Evolutionary conservation across 2,329 filamentous ascomycete species (phyloP), one percentile per base, ranked within the genome.

Genomic region (Botrytis fragariae): DNA sequence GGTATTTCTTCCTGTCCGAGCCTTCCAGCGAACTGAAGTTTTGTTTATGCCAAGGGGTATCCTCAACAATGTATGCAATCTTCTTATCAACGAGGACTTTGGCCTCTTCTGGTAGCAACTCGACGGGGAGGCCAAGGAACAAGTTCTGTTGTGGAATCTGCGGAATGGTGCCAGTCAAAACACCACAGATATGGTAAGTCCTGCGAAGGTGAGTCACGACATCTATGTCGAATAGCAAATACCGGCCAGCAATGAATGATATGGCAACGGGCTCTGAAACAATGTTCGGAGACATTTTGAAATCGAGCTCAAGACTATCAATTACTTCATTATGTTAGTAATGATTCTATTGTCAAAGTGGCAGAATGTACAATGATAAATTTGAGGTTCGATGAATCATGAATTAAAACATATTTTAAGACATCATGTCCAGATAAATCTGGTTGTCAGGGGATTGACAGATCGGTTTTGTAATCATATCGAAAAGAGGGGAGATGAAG

Each of bases 121-220:
- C 92, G 39, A 98, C 84, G 4, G 96, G 96, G 68, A 98, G 84
- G 63, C 95, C 93, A 74, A 95, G 88, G 81, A 98, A 98, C 73
- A 97, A 88, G 83, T 97, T 98, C 83, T 99, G 96, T 78, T 97
- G 95, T 9, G 95, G 94, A 73, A 94, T 91, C 83, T 98, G 95
- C 2, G 96, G 95, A 44, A 97, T 90, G 12, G 93, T 95, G 73
- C 96, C 96, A 74, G 93, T 91, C 72, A 97, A 87, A 45, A 96
- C 92, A 76, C 94, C 94, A 80, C 92, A 95, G 79, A 97, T 94
- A 81, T 93, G 91, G 84, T 97, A 89, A 78, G 90, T 86, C 75
- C 93, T 90, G 77, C 96, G 92, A 75, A 97, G 86, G 81, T 91
- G 88, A 78, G 92, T 90, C 74, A 94, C 92, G 76, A 91, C 90